Evolutionary conservation across 176 grass and related monocot genomes (phyloP), one percentile per base, ranked within the genome.

Genomic region (Ampelocalamus luodianensis): DNA sequence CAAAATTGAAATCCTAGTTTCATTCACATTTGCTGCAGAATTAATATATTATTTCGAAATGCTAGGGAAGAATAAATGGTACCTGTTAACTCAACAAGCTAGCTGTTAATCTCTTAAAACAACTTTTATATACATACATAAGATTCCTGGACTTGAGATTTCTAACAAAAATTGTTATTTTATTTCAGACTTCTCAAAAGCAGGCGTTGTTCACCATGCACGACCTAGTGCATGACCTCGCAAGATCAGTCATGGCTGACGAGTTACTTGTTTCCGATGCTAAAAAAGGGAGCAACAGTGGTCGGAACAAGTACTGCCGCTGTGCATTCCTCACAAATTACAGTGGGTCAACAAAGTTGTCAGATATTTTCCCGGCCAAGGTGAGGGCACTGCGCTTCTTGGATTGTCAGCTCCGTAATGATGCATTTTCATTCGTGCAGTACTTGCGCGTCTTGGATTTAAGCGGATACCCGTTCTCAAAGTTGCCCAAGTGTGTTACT

Each of bases 361-460:
- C 24, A 3, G 40, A 12, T 5, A 27, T 16, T 6, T 75, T 53
- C 4, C 38, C 53, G 15, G 27, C 5, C 2, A 63, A 58, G 1
- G 12, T 82, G 40, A 83, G 71, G 34, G 71, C 23, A 16, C 13
- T 88, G 20, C 79, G 39, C 8, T 86, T 86, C 14, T 13, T 29
- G 16, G 62, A 24, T 8, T 83, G 63, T 71, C 5, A 16, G 12
- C 37, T 77, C 26, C 5, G 15, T 16, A 13, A 39, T 17, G 40
- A 27, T 43, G 71, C 40, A 66, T 74, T 88, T 77, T 38, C 56
- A 37, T 76, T 36, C 2, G 65, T 71, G 3, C 77, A 58, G 15
- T 24, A 0, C 37, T 0, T 88, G 48, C 80, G 80, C 7, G 71
- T 88, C 17, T 45, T 88, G 70, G 81, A 83, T 66, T 68, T 88